Base-by-base conservation (phyloP, 345 rosid genomes). In the Salix udensis region DNA sequence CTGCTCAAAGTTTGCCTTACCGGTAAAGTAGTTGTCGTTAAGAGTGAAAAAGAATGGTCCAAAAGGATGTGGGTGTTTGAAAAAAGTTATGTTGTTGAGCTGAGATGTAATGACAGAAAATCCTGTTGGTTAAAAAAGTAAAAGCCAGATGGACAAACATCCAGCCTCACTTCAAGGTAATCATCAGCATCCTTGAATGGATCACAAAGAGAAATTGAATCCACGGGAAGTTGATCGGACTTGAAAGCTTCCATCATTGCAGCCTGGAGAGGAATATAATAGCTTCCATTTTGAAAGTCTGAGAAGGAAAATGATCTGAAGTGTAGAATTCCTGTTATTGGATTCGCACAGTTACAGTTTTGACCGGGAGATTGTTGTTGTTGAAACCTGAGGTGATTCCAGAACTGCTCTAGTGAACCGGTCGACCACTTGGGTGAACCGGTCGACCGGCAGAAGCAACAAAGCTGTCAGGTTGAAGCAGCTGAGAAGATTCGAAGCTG, bases 311-410 rank as follows among this genome's bases (percentile, higher is more conserved):
- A 23, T 21, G 36, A 21, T 37, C 31, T 36, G 68, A 73, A 71
- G 23, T 44, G 42, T 7, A 71, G 16, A 14, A 11, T 70, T 42
- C 76, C 69, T 28, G 60, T 39, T 37, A 23, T 37, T 42, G 76
- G 76, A 73, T 40, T 10, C 62, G 76, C 19, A 42, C 68, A 73
- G 13, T 42, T 42, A 21, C 76, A 73, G 28, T 62, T 73, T 31
- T 42, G 76, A 37, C 58, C 62, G 11, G 5, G 15, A 62, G 9
- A 7, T 62, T 40, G 40, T 1, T 73, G 44, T 9, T n/a, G n/a
- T n/a, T n/a, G n/a, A n/a, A n/a, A n/a, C n/a, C n/a, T n/a, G n/a
- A n/a, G n/a, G n/a, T n/a, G n/a, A n/a, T n/a, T n/a, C n/a, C n/a
- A n/a, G n/a, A n/a, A n/a, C n/a, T n/a, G n/a, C n/a, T n/a, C n/a